Evolutionary conservation across 2,329 filamentous ascomycete species (phyloP), one percentile per base, ranked within the genome.

Genomic region (Penicillium fuscoglaucum): DNA sequence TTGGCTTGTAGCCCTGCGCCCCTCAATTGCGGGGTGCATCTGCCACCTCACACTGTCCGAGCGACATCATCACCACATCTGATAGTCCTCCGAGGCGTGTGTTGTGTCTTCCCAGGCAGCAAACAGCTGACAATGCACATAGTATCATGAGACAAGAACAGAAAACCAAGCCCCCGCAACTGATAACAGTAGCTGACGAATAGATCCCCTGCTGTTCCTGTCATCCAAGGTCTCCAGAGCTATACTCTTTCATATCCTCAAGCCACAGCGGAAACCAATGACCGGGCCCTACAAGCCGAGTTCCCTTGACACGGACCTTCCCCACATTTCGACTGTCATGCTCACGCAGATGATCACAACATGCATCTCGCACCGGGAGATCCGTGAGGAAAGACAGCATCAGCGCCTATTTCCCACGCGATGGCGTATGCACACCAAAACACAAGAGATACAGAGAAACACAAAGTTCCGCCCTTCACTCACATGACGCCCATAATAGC

Each of bases 11-110:
- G 39, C 29, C 28, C 35, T 54, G 37, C 37, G 19, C 43, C 46
- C 28, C 51, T 47, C 40, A 50, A 62, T 60, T 66, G 65, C 65
- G 65, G 65, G 65, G 65, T 67, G 61, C 64, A 61, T 58, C 52
- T 51, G 55, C 55, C 52, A 54, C 44, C 52, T 50, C 49, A 54
- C 35, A 48, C 31, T 52, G 52, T 53, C 55, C 55, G 52, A 62
- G 63, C 58, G 56, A 64, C 43, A 57, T 55, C 46, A 50, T 51
- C 31, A 39, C 39, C 43, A 39, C 26, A 43, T 40, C 39, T 29
- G 31, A 31, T 24, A 45, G 12, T 15, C 31, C 26, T 44, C 21
- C 45, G 31, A n/a, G 45, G 19, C n/a, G 17, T 44, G n/a, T 13
- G 5, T 17, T n/a, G 37, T 49, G n/a, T 21, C 19, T 35, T 19